Evolutionary conservation across 257 asterid species (phyloP).

Genomic region (Scutellaria baicalensis): DNA sequence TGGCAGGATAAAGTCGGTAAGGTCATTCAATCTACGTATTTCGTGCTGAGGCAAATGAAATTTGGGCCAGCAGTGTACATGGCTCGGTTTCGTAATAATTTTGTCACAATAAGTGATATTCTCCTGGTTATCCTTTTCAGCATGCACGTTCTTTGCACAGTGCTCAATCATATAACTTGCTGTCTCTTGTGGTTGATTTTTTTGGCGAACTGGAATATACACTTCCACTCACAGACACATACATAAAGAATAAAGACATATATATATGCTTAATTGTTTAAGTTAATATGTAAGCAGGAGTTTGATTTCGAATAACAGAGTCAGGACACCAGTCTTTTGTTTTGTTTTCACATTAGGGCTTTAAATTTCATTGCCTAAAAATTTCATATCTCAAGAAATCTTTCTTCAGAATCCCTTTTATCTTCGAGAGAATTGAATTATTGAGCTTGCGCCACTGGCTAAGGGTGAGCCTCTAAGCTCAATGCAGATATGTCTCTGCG

Average conservation of each 20-base stretch:
- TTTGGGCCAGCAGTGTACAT: slow-evolving; percentile 3
- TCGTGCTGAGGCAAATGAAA: slow-evolving; percentile 7
- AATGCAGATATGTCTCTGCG: background rate
- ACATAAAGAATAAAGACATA: background rate
- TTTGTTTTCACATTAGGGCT: background rate
- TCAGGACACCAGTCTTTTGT: background rate
- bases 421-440: background rate
- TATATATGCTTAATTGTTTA: background rate
- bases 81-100: slow-evolving; percentile 6
- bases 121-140: background rate
- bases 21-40: slow-evolving; percentile 25
- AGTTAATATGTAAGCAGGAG: background rate
- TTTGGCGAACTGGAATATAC: background rate
- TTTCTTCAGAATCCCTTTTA: background rate
- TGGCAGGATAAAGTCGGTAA: slow-evolving; percentile 97
- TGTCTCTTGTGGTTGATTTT: background rate
- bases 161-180: background rate
- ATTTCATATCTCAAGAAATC: background rate
- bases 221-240: background rate
- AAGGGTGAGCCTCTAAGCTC: background rate
- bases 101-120: slow-evolving; percentile 8
- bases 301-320: background rate
- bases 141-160: background rate
- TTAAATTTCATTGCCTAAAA: background rate
- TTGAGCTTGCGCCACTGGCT: background rate